Evolutionary conservation across 495 filamentous ascomycete genomes (phyloP).

Genomic region (Chaetomium cochliodes): DNA sequence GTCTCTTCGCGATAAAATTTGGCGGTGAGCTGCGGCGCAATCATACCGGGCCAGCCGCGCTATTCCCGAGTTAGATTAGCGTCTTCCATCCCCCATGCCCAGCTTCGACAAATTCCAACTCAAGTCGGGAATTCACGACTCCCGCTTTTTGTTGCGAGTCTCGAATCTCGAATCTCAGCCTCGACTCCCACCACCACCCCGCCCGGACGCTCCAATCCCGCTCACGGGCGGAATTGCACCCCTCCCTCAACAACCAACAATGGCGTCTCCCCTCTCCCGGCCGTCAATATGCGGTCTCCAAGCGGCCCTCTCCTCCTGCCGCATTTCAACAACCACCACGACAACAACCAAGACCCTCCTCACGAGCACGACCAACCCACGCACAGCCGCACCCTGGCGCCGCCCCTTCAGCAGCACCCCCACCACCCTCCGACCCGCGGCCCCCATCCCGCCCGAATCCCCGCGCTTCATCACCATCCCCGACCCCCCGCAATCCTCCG

Average conservation of each 20-base stretch:
- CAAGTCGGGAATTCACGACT: conserved; percentile 6
- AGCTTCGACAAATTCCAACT: conserved; percentile 35
- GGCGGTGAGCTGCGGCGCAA: conserved; percentile 34
- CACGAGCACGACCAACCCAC: conserved; percentile 62
- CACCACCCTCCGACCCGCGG: conserved; percentile 12
- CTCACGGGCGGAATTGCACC: conserved; percentile 11
- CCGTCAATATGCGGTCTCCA: conserved; percentile 30
- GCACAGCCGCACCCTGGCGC: conserved; percentile 36
- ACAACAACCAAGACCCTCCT: conserved; percentile 48
- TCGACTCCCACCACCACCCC: conserved; percentile 15
- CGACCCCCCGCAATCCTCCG: conserved; percentile 45
- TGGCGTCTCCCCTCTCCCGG: conserved; percentile 19
- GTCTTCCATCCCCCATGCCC: conserved; percentile 5
- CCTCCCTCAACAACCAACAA: not conserved
- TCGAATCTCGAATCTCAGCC: conserved; percentile 11
- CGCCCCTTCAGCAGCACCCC: conserved; percentile 21
- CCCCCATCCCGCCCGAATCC: conserved; percentile 45
- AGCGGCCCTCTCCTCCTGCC: conserved; percentile 46
- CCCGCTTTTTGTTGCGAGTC: not conserved
- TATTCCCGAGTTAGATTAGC: conserved; percentile 25
- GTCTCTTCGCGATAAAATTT: conserved; percentile 23
- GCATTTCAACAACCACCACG: conserved; percentile 63
- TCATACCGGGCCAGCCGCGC: not conserved
- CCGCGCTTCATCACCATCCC: conserved; percentile 48
- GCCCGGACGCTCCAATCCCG: conserved; percentile 16